A percentile compares a stretch with the other conserved stretches of the same genome.
Evolutionary conservation across 805 yeast genomes (phyloP).

Genomic region (Scheffersomyces coipomensis): DNA sequence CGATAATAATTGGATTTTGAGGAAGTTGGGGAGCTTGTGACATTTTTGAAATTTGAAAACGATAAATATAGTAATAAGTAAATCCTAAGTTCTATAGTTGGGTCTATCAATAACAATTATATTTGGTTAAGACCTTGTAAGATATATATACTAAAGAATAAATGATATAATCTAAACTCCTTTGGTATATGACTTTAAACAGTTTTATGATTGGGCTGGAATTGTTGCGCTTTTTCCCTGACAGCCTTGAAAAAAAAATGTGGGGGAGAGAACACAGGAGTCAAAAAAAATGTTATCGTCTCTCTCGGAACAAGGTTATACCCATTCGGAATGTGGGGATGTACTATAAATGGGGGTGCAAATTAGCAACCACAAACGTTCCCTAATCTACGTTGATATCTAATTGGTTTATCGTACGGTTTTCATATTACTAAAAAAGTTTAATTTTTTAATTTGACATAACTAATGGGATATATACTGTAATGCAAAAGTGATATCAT

Average conservation of each 20-base stretch:
- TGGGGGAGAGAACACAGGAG: background rate
- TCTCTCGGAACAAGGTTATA: too few relatives aligned
- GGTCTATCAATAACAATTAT: too few relatives aligned
- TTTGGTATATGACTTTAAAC: background rate
- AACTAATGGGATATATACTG: conserved; percentile 82
- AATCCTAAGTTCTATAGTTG: background rate
- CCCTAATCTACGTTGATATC: too few relatives aligned
- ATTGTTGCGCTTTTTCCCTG: too few relatives aligned
- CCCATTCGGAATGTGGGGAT: too few relatives aligned
- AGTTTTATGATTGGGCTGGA: background rate
- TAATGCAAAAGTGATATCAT: conserved; percentile 81
- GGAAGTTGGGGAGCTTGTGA: conserved; percentile 13
- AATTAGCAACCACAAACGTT: too few relatives aligned
- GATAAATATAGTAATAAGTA: background rate
- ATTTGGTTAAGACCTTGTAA: too few relatives aligned
- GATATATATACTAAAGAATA: background rate
- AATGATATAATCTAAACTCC: background rate
- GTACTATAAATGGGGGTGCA: too few relatives aligned
- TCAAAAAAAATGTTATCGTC: background rate
- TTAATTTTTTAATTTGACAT: too few relatives aligned
- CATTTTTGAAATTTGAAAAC: background rate
- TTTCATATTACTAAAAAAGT: too few relatives aligned
- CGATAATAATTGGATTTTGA: conserved; percentile 45
- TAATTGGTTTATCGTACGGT: too few relatives aligned
- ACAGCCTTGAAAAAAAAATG: background rate